A percentile compares a stretch with the other conserved stretches of the same genome.
Evolutionary conservation across 148 eudicot species (phyloP).

Genomic region (Polygonum aviculare): DNA sequence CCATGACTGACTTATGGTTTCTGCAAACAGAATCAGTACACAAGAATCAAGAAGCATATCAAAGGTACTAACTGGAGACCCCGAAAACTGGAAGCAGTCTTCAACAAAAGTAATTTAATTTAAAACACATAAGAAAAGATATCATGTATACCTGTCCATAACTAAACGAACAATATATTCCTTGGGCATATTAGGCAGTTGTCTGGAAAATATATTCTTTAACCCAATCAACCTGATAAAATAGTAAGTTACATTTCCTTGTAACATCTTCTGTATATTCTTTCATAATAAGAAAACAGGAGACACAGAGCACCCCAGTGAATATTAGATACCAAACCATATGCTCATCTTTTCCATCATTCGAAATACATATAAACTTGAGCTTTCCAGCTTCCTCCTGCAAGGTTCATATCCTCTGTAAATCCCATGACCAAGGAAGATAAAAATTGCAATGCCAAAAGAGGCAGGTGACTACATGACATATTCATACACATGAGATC

Average conservation of each 20-base stretch:
- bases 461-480: background rate
- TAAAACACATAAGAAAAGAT: background rate
- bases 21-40: constrained; percentile 27
- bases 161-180: constrained; percentile 97
- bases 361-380: constrained; percentile 59
- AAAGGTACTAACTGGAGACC: background rate
- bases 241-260: background rate
- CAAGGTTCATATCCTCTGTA: constrained; percentile 17
- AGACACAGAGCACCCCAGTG: constrained; percentile 1
- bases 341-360: constrained; percentile 78
- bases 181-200: constrained; percentile 98
- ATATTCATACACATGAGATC: background rate
- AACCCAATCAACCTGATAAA: constrained; percentile 81
- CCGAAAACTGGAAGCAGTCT: background rate
- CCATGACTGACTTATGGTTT: constrained; percentile 92
- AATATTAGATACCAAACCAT: constrained; percentile 81
- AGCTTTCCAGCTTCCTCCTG: constrained; percentile 85
- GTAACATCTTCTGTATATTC: background rate
- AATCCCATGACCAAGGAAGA: constrained; percentile 9
- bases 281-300: background rate
- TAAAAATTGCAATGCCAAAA: background rate
- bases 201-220: constrained; percentile 94
- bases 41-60: background rate
- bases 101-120: background rate
- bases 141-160: constrained; percentile 71